Evolutionary conservation across 2,329 filamentous ascomycete genomes (phyloP), one percentile per base, ranked within the genome.

Genomic region (Colletotrichum liriopes): DNA sequence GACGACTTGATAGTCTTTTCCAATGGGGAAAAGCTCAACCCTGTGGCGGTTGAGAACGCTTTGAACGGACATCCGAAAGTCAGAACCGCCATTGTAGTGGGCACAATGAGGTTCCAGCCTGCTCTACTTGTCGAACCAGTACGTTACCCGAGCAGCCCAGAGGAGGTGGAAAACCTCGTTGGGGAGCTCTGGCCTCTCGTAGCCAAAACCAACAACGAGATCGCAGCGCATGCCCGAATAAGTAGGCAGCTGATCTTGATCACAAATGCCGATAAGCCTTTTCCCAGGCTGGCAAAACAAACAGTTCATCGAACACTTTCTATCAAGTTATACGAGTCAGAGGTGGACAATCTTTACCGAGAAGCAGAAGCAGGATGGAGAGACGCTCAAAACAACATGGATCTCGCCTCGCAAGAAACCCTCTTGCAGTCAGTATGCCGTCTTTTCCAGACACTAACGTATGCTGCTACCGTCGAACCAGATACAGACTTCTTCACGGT

Each of bases 21-120:
- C 4, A 87, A 84, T 63, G 86, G 86, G 37, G 84, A 87, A 77
- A 88, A 88, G 76, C 75, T 87, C 7, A 88, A 88, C 73, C 76
- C 77, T 2, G 77, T 84, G 8, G 81, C 79, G 4, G 83, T 87
- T 32, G 86, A 87, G 74, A 73, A 76, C 0, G 79, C 78, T 9
- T 74, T 88, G 1, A 71, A 75, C 9, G 77, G 76, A 29, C 84
- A 86, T 59, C 81, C 82, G 0, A 71, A 78, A 1, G 73, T 88
- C 54, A 81, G 79, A n/a, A 82, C 82, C 1, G 84, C 82, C 0
- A 14, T 87, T 1, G 83, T 88, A 1, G 83, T 87, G 0, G 87
- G 87, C 6, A 74, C 81, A 26, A 80, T 82, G 52, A 78, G 75
- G 2, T 86, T 88, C 74, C 84, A 88, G 73, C 79, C 87, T 0